Base-by-base conservation (phyloP, 306 rosid species). In the Quercus alba region DNA sequence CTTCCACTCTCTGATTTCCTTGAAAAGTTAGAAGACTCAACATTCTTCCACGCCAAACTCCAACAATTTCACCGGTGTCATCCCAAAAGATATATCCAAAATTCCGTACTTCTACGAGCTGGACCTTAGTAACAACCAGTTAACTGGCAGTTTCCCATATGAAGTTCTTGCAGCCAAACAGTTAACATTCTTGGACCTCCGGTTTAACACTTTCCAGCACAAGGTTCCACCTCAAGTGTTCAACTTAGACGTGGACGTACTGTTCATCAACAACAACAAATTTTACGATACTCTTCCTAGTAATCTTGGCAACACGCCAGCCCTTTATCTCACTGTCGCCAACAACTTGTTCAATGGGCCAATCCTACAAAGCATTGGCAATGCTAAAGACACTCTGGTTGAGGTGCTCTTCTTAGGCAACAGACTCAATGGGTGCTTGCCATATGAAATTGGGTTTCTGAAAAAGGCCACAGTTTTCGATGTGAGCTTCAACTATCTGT, bases 1-100 rank as follows among this genome's bases (percentile, higher is more conserved):
- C 73, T 92, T 2, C 59, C 35, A 3, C 88, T 92, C 4, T 0
- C 6, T 0, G 87, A 80, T 0, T 69, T 92, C 75, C 0, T 89
- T 3, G 87, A 73, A 19, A 0, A 19, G 0, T 13, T 94, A 10
- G 35, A 14, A 0, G 97, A 94, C 18, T 5, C 89, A 6, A 77
- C 86, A n/a, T 86, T 89, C 75, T 92, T 84, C 87, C 98, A 94
- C 31, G 90, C 89, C 0, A 94, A 94, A 94, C 78, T 91, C 97
- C 79, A 94, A 94, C 86, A 78, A 80, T 31, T 92, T 89, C 88
- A 31, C 85, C 2, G 83, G 81, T 3, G 0, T 0, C 0, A 7
- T 89, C 56, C 97, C 97, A 0, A 1, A 3, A 10, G 0, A 80
- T 72, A 72, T 1, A 72, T 0, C 1, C 14, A 66, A 5, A 0